phyloP scores from a whole-genome alignment of 2,329 filamentous ascomycete species.

The Fusarium tricinctum region DNA sequence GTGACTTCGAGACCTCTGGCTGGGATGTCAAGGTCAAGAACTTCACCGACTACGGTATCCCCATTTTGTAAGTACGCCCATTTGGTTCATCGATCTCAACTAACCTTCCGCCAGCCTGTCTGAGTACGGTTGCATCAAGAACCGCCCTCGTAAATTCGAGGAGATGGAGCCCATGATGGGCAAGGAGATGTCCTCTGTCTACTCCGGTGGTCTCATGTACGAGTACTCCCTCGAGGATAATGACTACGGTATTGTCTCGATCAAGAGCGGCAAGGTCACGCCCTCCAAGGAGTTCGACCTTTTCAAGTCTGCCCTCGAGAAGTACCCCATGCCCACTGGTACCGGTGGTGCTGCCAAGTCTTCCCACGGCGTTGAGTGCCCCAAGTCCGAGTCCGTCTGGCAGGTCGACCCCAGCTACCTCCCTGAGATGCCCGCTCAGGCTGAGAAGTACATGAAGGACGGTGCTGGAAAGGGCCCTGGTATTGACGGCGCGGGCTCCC shows the following conservation, averaged over 20 bases:
- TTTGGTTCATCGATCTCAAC: constrained; percentile 1
- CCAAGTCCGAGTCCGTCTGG: constrained; percentile 64
- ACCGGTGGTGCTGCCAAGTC: constrained; percentile 64
- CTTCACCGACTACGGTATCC: constrained; percentile 87
- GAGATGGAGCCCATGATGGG: constrained; percentile 86
- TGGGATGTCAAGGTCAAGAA: constrained; percentile 92
- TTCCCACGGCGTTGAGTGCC: constrained; percentile 64
- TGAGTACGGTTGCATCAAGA: constrained; percentile 91
- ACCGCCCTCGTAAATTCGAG: constrained; percentile 80
- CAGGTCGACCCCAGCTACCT: constrained; percentile 64
- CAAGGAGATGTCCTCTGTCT: constrained; percentile 85
- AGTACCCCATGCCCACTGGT: constrained; percentile 66
- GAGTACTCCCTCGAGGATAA: constrained; percentile 88
- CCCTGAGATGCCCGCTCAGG: constrained; percentile 66
- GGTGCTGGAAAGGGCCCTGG: constrained; percentile 69
- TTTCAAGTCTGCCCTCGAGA: constrained; percentile 63
- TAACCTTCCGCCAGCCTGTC: constrained; percentile 71
- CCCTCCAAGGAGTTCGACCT: constrained; percentile 73
- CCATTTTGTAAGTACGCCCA: constrained; percentile 75
- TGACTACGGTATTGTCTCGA: constrained; percentile 83
- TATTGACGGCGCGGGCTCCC: constrained; percentile 66
- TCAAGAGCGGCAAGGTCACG: constrained; percentile 68
- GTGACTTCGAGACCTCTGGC: constrained; percentile 77
- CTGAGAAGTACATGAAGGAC: constrained; percentile 66
- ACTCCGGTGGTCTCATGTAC: constrained; percentile 96